These are phyloP conservation scores for Sporothrix humicola DNA, from an alignment of 2,329 filamentous ascomycete genomes.

Conservation along the genomic window DNA sequence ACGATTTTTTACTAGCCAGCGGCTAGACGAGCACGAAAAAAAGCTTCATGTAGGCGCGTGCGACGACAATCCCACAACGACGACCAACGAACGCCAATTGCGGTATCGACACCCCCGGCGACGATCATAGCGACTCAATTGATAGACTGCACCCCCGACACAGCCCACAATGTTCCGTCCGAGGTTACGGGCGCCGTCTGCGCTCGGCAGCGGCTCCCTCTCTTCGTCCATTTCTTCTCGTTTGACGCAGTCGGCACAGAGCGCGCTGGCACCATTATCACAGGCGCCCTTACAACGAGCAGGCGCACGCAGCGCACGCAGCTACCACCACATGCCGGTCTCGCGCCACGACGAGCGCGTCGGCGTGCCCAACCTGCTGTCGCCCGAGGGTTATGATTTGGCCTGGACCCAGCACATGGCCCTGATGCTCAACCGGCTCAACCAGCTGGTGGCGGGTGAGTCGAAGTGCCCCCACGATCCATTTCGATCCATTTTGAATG, in stretches of 20 bases:
- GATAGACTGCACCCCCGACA: not conserved
- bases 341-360: constrained; percentile 53
- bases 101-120: not conserved
- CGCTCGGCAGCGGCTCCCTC: constrained; percentile 38
- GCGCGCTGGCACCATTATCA: constrained; percentile 16
- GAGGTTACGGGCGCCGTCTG: constrained; percentile 59
- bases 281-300: constrained; percentile 37
- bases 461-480: no score
- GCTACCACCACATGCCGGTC: constrained; percentile 44
- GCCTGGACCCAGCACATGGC: constrained; percentile 85
- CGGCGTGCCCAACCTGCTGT: constrained; percentile 61
- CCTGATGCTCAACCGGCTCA: constrained; percentile 76
- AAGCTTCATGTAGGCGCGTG: constrained; percentile 25
- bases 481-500: not conserved
- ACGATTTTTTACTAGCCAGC: constrained; percentile 25
- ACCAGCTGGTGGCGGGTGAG: constrained; percentile 75
- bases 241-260: constrained; percentile 28
- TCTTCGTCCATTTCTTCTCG: constrained; percentile 40
- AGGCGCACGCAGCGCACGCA: constrained; percentile 42
- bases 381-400: constrained; percentile 70
- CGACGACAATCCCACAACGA: constrained; percentile 5
- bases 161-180: constrained; percentile 56
- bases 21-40: not conserved
- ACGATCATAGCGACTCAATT: not conserved
- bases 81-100: not conserved